Percentiles rank a stretch among this genome's conserved stretches.
phyloP scores from a whole-genome alignment of 805 yeast species.

The Candida coquimbonensis region DNA sequence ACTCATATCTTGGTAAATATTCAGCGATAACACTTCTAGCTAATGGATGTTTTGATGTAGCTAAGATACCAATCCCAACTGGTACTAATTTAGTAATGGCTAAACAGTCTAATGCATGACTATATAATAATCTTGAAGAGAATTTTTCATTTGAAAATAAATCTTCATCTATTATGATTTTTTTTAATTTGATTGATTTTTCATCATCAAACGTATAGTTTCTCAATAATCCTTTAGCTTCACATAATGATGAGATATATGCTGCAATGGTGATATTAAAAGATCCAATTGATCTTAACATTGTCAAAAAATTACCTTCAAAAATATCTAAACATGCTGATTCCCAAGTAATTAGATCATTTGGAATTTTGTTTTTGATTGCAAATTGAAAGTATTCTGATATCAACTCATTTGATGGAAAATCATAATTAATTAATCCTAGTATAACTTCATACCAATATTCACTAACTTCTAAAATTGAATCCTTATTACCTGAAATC shows the following conservation, averaged over 20 bases:
- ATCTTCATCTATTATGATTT: conserved; percentile 18
- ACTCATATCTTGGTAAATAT: conserved; percentile 52
- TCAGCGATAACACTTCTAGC: conserved; percentile 44
- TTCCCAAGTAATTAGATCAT: conserved; percentile 43
- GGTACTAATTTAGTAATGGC: conserved; percentile 50
- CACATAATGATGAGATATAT: conserved; percentile 52
- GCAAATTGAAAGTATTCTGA: conserved; percentile 35
- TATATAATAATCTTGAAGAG: conserved; percentile 50
- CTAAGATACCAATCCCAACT: conserved; percentile 60
- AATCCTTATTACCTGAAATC: conserved; percentile 31
- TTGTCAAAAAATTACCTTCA: conserved; percentile 48
- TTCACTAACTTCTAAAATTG: conserved; percentile 44
- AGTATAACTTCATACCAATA: conserved; percentile 66
- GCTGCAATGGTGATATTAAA: conserved; percentile 61
- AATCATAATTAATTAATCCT: conserved; percentile 50
- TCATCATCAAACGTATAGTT: conserved; percentile 24
- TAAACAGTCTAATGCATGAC: conserved; percentile 49
- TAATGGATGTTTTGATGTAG: conserved; percentile 37
- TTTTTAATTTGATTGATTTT: too few relatives aligned
- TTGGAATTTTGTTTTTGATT: conserved; percentile 28
- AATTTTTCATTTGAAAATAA: conserved; percentile 30
- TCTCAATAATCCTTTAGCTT: conserved; percentile 53
- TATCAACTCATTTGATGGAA: conserved; percentile 42
- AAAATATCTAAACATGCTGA: conserved; percentile 48
- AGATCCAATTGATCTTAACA: conserved; percentile 50